A percentile compares a stretch with the other conserved stretches of the same genome.
Conservation (phyloP, 495 filamentous ascomycete genomes). For the Glarea lozoyensis region DNA sequence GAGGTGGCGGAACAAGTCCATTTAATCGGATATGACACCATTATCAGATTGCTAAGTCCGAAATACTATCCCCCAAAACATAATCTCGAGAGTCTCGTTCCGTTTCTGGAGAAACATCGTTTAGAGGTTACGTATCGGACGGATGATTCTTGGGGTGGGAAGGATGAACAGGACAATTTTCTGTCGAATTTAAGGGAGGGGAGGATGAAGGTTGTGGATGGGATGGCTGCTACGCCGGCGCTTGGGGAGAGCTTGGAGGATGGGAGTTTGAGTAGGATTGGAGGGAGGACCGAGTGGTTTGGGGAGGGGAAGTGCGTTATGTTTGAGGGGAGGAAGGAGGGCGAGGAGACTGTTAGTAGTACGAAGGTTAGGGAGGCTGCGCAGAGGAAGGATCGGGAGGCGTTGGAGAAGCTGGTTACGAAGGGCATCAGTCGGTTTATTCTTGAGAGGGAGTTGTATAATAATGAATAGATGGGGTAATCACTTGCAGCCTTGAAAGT, state of each 20-base stretch:
- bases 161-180: constrained; percentile 50
- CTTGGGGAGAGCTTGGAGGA: too few species aligned
- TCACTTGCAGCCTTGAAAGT: too few species aligned
- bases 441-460: constrained; percentile 41
- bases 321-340: constrained; percentile 48
- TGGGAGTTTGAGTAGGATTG: too few species aligned
- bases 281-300: constrained; percentile 59
- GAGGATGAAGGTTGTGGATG: constrained; percentile 39
- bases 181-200: constrained; percentile 43
- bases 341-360: constrained; percentile 59
- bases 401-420: constrained; percentile 55
- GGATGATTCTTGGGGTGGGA: constrained; percentile 55
- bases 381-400: constrained; percentile 38
- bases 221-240: too few species aligned
- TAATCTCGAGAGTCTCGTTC: constrained; percentile 46
- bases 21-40: constrained; percentile 80
- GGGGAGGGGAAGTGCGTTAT: constrained; percentile 50
- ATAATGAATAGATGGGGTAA: constrained; percentile 10
- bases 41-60: constrained; percentile 71
- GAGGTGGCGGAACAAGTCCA: constrained; percentile 62
- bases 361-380: constrained; percentile 67
- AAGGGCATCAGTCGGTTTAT: constrained; percentile 53
- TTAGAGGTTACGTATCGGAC: constrained; percentile 66
- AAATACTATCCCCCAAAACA: constrained; percentile 69
- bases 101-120: constrained; percentile 61